A percentile compares a stretch with the other conserved stretches of the same genome.
phyloP scores from a whole-genome alignment of 768 basidiomycete species.

The Suillus plorans region DNA sequence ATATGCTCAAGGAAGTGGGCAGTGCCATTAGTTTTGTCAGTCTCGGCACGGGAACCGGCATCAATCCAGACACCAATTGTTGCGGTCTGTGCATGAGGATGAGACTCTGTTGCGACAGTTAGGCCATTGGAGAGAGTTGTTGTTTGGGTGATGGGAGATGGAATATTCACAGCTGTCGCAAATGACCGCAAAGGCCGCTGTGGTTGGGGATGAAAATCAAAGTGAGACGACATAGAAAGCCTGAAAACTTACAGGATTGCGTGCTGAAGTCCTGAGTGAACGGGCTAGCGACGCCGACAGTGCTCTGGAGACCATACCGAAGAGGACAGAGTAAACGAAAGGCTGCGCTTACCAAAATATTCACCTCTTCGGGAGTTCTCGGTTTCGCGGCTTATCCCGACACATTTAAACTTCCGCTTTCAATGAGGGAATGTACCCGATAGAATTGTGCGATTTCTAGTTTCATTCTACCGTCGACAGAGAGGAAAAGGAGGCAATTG shows the following conservation, averaged over 20 bases:
- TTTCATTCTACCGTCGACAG: too few species aligned
- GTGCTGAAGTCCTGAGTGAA: conserved; percentile 38
- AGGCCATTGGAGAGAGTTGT: conserved; percentile 94
- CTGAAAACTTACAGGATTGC: conserved; percentile 33
- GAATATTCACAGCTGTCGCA: conserved; percentile 67
- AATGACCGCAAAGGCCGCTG: conserved; percentile 65
- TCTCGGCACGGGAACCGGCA: conserved; percentile 96
- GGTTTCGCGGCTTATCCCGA: conserved; percentile 25
- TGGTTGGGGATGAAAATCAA: conserved; percentile 8
- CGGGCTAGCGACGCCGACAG: conserved; percentile 45
- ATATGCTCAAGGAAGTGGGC: conserved; percentile 99
- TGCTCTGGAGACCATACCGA: conserved; percentile 46
- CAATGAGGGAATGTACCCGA: not conserved
- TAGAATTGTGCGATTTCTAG: too few species aligned
- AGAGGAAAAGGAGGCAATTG: too few species aligned
- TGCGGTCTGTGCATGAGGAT: conserved; percentile 89
- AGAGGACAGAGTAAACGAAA: conserved; percentile 18
- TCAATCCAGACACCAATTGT: conserved; percentile 99
- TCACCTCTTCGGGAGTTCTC: conserved; percentile 30
- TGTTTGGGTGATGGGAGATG: conserved; percentile 81
- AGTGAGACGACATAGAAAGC: not conserved
- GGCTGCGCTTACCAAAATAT: conserved; percentile 17
- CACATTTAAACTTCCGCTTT: conserved; percentile 22
- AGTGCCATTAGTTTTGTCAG: conserved; percentile 90
- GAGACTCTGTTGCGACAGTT: conserved; percentile 90